Evolutionary conservation across 352 stramenopile species (phyloP).

Genomic region (Phytophthora hibernalis): DNA sequence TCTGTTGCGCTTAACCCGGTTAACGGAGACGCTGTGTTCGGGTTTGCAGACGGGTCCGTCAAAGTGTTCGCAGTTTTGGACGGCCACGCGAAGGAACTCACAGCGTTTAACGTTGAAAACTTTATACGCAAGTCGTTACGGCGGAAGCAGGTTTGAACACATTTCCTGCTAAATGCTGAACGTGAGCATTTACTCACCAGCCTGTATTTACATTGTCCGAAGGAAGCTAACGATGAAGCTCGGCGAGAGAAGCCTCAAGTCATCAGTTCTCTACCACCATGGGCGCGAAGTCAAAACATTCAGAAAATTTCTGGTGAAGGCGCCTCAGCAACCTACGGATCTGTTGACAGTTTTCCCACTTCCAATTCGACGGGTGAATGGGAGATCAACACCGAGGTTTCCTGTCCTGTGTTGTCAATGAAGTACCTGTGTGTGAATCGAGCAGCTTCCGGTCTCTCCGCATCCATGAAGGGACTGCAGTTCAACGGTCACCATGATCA

Average conservation of each 20-base stretch:
- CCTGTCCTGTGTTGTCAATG: conserved; percentile 54
- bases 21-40: conserved; percentile 70
- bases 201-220: conserved; percentile 23
- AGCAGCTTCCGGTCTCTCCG: neutral
- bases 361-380: conserved; percentile 10
- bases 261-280: conserved; percentile 72
- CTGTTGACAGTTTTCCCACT: neutral
- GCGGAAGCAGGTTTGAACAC: conserved; percentile 21
- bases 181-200: neutral
- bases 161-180: neutral
- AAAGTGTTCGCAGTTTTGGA: conserved; percentile 66
- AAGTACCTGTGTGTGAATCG: conserved; percentile 53
- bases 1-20: conserved; percentile 65
- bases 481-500: conserved; percentile 65
- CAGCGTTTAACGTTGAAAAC: conserved; percentile 50
- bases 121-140: conserved; percentile 50
- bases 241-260: conserved; percentile 63
- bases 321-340: conserved; percentile 1
- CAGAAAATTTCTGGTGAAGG: conserved; percentile 24
- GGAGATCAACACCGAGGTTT: conserved; percentile 41
- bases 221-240: conserved; percentile 54
- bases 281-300: conserved; percentile 59
- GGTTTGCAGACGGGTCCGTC: conserved; percentile 75
- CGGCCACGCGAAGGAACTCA: conserved; percentile 63
- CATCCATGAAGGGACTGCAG: conserved; percentile 8